Conservation (phyloP, 306 rosid genomes). For the Quercus ilex region DNA sequence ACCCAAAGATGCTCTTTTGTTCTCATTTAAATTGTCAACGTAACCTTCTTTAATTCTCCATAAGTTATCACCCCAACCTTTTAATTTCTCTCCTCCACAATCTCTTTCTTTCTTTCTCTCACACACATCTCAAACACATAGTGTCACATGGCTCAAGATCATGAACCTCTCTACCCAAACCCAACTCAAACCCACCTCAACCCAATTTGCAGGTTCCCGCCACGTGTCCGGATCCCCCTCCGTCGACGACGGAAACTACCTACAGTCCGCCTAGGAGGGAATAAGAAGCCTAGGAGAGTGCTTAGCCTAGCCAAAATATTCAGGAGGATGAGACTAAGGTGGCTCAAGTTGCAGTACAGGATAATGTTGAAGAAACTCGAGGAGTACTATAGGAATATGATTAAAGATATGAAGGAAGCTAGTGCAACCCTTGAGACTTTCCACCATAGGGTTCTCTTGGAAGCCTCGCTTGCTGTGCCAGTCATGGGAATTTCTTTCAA, state of each 20-base stretch:
- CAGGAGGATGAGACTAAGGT: slow-evolving; percentile 40
- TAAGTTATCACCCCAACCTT: background rate
- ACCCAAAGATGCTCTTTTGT: background rate
- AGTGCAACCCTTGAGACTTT: slow-evolving; percentile 43
- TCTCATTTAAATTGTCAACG: background rate
- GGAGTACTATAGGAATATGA: slow-evolving; percentile 31
- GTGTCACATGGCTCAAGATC: slow-evolving; percentile 35
- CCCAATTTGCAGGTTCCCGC: slow-evolving; percentile 12
- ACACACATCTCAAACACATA: background rate
- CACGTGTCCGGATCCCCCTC: slow-evolving; percentile 24
- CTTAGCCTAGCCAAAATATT: slow-evolving; percentile 20
- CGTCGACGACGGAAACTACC: slow-evolving; percentile 47
- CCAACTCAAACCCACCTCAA: background rate
- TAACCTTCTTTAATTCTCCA: background rate
- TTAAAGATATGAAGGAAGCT: slow-evolving; percentile 49
- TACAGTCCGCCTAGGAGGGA: slow-evolving; percentile 44
- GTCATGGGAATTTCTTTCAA: slow-evolving; percentile 45
- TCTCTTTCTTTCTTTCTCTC: background rate
- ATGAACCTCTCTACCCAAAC: slow-evolving; percentile 11
- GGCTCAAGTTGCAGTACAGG: slow-evolving; percentile 51
- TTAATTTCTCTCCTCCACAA: background rate
- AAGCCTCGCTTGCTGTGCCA: slow-evolving; percentile 61
- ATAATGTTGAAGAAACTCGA: slow-evolving; percentile 44
- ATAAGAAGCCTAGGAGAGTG: slow-evolving; percentile 34
- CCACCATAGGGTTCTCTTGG: slow-evolving; percentile 56